phyloP scores from a whole-genome alignment of 176 grass and related monocot genomes.

The Carex littledalei region DNA sequence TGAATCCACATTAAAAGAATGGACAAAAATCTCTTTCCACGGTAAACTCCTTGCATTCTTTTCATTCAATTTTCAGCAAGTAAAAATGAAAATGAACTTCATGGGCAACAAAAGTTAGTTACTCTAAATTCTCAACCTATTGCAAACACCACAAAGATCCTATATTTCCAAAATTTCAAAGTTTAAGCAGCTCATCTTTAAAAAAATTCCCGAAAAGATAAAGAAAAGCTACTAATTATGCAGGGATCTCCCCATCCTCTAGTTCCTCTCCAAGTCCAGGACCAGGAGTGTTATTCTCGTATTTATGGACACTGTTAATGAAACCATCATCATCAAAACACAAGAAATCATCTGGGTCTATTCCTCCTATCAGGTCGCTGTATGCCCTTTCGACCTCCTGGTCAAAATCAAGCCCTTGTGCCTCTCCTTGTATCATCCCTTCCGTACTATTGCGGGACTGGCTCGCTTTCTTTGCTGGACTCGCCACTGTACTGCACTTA shows the following conservation, averaged over 20 bases:
- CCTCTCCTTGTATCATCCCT: background rate
- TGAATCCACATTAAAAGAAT: too few species aligned
- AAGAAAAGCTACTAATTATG: background rate
- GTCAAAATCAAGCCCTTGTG: slow-evolving; percentile 44
- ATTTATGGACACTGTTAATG: slow-evolving; percentile 1
- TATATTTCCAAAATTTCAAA: background rate
- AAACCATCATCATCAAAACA: slow-evolving; percentile 40
- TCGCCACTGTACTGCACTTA: background rate
- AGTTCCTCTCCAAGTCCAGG: slow-evolving; percentile 36
- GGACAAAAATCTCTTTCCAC: background rate
- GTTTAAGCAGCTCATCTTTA: background rate
- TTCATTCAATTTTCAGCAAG: background rate
- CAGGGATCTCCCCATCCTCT: slow-evolving; percentile 79
- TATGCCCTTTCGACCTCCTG: slow-evolving; percentile 57
- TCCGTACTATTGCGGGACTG: background rate
- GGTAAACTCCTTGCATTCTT: background rate
- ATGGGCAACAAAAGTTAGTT: background rate
- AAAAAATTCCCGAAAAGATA: background rate
- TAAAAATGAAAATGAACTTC: background rate
- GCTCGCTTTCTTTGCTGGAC: background rate
- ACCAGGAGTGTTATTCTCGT: background rate
- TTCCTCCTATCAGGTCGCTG: slow-evolving; percentile 55
- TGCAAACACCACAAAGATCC: background rate
- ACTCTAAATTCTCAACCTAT: background rate
- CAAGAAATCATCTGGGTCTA: slow-evolving; percentile 65